Percentiles rank a stretch among this genome's conserved stretches.
Conservation (phyloP, 2,329 filamentous ascomycete species). For the Nemania bipapillata region DNA sequence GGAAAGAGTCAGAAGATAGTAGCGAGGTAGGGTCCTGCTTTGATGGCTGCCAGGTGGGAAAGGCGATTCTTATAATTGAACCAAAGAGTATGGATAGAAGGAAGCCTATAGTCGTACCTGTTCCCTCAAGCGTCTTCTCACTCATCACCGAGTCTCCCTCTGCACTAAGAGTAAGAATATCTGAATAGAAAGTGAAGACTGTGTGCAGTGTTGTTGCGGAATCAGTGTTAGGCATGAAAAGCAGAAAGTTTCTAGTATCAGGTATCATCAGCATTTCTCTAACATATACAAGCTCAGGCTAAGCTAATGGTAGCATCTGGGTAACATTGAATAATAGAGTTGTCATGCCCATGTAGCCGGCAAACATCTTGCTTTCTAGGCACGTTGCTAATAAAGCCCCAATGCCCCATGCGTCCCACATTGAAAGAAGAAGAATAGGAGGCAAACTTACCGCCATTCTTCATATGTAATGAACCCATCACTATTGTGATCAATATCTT, state of each 20-base stretch:
- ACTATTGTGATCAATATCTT: slow-evolving; percentile 86
- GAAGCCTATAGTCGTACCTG: slow-evolving; percentile 83
- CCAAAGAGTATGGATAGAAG: slow-evolving; percentile 80
- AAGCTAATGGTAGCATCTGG: background rate
- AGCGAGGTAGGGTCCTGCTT: slow-evolving; percentile 33
- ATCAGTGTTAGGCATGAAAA: slow-evolving; percentile 79
- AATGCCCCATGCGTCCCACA: background rate
- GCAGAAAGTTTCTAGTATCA: slow-evolving; percentile 79
- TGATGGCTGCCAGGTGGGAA: slow-evolving; percentile 57
- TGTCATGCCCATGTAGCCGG: background rate
- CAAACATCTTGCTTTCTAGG: background rate
- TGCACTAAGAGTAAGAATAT: slow-evolving; percentile 86
- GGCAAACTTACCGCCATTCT: slow-evolving; percentile 90
- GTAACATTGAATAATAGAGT: slow-evolving; percentile 8
- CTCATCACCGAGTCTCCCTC: slow-evolving; percentile 94
- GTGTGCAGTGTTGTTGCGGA: slow-evolving; percentile 77
- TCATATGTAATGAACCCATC: slow-evolving; percentile 90
- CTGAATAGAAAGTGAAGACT: slow-evolving; percentile 90
- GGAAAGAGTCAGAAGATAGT: slow-evolving; percentile 29
- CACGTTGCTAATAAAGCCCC: background rate
- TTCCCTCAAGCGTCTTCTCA: slow-evolving; percentile 88
- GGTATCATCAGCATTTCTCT: slow-evolving; percentile 15
- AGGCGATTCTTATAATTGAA: slow-evolving; percentile 76
- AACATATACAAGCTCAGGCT: background rate
- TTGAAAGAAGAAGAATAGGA: background rate